phyloP scores from a whole-genome alignment of 441 rosid species.

The Capsella rubella region DNA sequence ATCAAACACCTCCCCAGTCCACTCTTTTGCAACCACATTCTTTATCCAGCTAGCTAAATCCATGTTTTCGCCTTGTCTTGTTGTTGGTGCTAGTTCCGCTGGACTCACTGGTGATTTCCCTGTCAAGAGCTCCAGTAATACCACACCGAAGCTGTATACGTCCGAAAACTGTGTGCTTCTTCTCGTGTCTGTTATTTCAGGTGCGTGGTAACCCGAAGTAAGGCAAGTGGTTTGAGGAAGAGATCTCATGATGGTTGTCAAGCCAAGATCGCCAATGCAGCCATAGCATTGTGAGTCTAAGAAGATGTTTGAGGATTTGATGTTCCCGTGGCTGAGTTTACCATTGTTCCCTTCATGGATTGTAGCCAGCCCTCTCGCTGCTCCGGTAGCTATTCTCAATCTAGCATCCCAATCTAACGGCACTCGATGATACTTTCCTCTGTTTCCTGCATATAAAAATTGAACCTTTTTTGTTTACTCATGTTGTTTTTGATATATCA shows the following conservation, averaged over 20 bases:
- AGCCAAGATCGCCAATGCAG: constrained; percentile 75
- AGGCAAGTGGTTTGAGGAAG: constrained; percentile 63
- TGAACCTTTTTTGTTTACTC: constrained; percentile 1
- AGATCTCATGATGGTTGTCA: constrained; percentile 53
- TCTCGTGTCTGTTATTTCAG: constrained; percentile 74
- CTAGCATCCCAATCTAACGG: constrained; percentile 78
- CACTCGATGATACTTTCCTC: constrained; percentile 59
- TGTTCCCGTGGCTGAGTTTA: constrained; percentile 79
- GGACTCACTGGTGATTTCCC: constrained; percentile 76
- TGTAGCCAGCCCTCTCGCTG: constrained; percentile 85
- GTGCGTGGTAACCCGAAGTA: constrained; percentile 72
- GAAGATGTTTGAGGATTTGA: constrained; percentile 91
- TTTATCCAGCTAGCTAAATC: constrained; percentile 83
- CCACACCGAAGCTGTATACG: constrained; percentile 83
- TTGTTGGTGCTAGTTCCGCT: constrained; percentile 48
- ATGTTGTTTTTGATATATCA: neutral
- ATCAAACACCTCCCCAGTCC: constrained; percentile 47
- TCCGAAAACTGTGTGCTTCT: constrained; percentile 75
- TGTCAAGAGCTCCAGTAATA: constrained; percentile 80
- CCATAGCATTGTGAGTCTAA: constrained; percentile 58
- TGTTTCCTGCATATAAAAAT: constrained; percentile 62
- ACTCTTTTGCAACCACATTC: constrained; percentile 73
- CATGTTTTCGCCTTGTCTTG: constrained; percentile 47
- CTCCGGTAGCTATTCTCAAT: constrained; percentile 73
- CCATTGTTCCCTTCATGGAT: constrained; percentile 93